A percentile compares a stretch with the other conserved stretches of the same genome.
These are phyloP conservation scores for Sclerospora graminicola DNA, from an alignment of 352 stramenopile genomes.

Conservation along the genomic window DNA sequence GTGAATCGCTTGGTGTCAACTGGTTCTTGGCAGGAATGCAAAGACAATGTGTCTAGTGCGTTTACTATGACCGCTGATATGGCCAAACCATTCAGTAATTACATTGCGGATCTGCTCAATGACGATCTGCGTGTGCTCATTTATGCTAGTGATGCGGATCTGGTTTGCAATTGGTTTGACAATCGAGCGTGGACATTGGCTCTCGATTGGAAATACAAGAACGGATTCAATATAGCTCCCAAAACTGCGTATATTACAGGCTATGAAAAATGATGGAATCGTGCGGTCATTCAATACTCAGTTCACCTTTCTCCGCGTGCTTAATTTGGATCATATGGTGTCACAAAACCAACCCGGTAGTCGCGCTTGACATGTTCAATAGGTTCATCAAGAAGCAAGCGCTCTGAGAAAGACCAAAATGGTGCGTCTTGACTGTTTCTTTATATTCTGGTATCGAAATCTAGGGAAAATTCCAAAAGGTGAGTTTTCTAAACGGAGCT, in stretches of 20 bases:
- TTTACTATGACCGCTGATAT: conserved; percentile 80
- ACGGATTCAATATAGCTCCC: conserved; percentile 64
- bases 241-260: conserved; percentile 12
- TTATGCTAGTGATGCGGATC: conserved; percentile 94
- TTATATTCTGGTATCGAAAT: too few species aligned
- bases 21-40: conserved; percentile 84
- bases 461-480: too few species aligned
- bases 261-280: conserved; percentile 25
- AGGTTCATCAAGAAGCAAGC: conserved; percentile 68
- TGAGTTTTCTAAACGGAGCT: too few species aligned
- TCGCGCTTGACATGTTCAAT: conserved; percentile 88
- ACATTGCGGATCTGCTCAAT: conserved; percentile 83
- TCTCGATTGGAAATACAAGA: conserved; percentile 88
- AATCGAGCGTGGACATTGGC: conserved; percentile 91
- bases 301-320: conserved; percentile 93
- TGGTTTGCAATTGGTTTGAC: conserved; percentile 96
- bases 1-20: conserved; percentile 29
- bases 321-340: conserved; percentile 92
- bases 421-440: background rate
- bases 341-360: conserved; percentile 87
- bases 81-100: conserved; percentile 86
- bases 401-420: conserved; percentile 16
- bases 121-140: conserved; percentile 78
- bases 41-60: conserved; percentile 81
- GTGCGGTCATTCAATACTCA: conserved; percentile 44